These are phyloP conservation scores for Candida patagonica DNA, from an alignment of 805 yeast species.

Conservation along the genomic window DNA sequence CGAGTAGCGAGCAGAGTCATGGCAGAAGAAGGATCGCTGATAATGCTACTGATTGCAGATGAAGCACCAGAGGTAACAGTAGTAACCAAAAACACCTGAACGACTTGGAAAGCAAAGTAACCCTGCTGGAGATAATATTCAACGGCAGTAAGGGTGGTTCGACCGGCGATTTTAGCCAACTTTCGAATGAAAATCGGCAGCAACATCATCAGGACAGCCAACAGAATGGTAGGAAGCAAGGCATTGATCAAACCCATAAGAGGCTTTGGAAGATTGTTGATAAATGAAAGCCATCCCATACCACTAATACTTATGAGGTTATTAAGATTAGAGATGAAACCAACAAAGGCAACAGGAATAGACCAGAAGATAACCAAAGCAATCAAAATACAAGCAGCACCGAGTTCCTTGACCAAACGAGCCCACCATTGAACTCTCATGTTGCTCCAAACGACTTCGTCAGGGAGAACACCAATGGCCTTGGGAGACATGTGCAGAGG, in stretches of 20 bases:
- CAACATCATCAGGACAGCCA: slow-evolving; percentile 75
- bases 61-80: slow-evolving; percentile 81
- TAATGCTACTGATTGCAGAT: slow-evolving; percentile 60
- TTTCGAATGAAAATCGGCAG: slow-evolving; percentile 77
- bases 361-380: slow-evolving; percentile 85
- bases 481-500: slow-evolving; percentile 38
- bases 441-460: slow-evolving; percentile 79
- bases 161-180: slow-evolving; percentile 69
- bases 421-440: slow-evolving; percentile 46
- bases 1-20: slow-evolving; percentile 64
- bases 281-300: slow-evolving; percentile 66
- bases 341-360: slow-evolving; percentile 95
- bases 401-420: slow-evolving; percentile 46
- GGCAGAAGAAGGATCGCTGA: slow-evolving; percentile 64
- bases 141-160: slow-evolving; percentile 57
- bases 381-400: slow-evolving; percentile 50
- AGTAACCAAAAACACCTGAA: slow-evolving; percentile 78
- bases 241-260: slow-evolving; percentile 82
- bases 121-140: slow-evolving; percentile 81
- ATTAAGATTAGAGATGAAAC: slow-evolving; percentile 81
- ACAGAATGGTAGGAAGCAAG: slow-evolving; percentile 70
- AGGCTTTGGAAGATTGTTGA: slow-evolving; percentile 59
- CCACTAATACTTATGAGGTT: slow-evolving; percentile 47
- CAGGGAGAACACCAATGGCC: slow-evolving; percentile 62
- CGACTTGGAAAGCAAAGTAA: slow-evolving; percentile 83